phyloP scores from a whole-genome alignment of 192 early-diverging fungal genomes.

The Coemansia asiatica region DNA sequence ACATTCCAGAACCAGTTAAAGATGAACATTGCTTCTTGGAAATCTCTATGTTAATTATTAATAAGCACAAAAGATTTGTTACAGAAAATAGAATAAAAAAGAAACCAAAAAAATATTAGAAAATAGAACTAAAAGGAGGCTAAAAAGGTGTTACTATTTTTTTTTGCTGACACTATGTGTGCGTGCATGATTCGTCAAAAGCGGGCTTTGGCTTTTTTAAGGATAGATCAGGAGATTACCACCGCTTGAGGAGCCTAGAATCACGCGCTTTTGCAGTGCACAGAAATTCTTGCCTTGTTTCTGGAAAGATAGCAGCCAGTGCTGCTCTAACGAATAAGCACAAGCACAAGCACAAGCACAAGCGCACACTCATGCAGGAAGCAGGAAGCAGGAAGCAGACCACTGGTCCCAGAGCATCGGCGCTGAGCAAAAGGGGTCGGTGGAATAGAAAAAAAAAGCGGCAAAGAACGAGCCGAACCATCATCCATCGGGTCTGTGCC shows the following conservation, averaged over 20 bases:
- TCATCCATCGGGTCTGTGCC: no score
- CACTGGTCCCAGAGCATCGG: no score
- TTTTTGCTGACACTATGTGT: background rate
- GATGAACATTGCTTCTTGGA: constrained; percentile 78
- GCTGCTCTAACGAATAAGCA: background rate
- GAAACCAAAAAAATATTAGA: background rate
- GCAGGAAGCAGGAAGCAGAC: no score
- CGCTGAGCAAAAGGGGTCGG: no score
- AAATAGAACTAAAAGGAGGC: background rate
- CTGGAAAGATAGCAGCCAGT: background rate
- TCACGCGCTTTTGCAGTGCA: background rate
- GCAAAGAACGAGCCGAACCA: no score
- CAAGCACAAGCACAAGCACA: no score
- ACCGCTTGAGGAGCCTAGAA: background rate
- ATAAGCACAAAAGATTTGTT: background rate
- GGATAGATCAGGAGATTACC: background rate
- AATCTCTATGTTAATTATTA: background rate
- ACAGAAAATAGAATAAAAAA: background rate
- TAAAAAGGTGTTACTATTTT: background rate
- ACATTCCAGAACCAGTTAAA: constrained; percentile 98
- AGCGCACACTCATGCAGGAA: no score
- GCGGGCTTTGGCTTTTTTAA: background rate
- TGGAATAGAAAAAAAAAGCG: no score
- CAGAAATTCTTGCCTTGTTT: no score
- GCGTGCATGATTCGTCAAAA: background rate